These are phyloP conservation scores for Penicillium brevicompactum DNA, from an alignment of 2,329 filamentous ascomycete species.

Conservation along the genomic window DNA sequence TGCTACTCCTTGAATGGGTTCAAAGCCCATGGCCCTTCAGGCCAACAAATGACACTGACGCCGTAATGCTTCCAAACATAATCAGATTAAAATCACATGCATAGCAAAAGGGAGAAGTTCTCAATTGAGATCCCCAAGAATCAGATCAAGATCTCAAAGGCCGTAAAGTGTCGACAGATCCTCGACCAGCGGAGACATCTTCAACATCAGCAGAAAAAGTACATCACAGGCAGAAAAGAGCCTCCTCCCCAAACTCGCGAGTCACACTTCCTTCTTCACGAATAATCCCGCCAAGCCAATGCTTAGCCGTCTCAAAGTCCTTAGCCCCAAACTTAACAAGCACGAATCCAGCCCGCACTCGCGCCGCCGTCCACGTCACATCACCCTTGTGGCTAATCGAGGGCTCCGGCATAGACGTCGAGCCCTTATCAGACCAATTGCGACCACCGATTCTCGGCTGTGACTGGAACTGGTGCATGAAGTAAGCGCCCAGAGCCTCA, in stretches of 20 bases:
- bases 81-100: slow-evolving; percentile 1
- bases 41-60: neutral
- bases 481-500: slow-evolving; percentile 67
- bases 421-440: slow-evolving; percentile 61
- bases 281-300: slow-evolving; percentile 79
- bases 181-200: slow-evolving; percentile 3
- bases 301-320: slow-evolving; percentile 76
- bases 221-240: slow-evolving; percentile 69
- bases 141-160: neutral
- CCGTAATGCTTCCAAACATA: neutral
- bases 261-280: slow-evolving; percentile 71
- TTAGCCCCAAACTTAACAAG: slow-evolving; percentile 88
- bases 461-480: slow-evolving; percentile 74
- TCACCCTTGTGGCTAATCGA: slow-evolving; percentile 48
- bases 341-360: slow-evolving; percentile 73
- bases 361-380: slow-evolving; percentile 80
- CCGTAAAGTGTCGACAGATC: neutral
- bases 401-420: slow-evolving; percentile 22
- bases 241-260: slow-evolving; percentile 74
- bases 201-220: neutral
- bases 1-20: neutral
- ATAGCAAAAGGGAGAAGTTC: neutral
- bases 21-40: neutral
- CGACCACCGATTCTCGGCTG: slow-evolving; percentile 80
- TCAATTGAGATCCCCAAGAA: neutral